A percentile compares a stretch with the other conserved stretches of the same genome.
Conservation (phyloP, 2,329 filamentous ascomycete genomes). For the Curvularia sp. region DNA sequence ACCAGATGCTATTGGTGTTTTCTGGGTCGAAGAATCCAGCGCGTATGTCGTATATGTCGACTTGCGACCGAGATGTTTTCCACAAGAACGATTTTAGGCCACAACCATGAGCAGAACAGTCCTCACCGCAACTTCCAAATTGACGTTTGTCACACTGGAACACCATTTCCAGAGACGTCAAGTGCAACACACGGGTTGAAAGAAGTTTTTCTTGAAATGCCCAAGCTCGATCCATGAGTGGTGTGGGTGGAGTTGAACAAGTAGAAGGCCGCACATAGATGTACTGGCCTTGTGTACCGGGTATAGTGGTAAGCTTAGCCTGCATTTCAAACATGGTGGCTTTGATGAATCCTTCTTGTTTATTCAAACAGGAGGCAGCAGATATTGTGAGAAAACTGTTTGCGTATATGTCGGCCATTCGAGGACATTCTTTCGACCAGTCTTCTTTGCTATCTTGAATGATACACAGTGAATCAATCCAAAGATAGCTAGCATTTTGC, state of each 20-base stretch:
- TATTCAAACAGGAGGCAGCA: background rate
- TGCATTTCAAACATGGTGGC: background rate
- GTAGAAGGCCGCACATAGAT: background rate
- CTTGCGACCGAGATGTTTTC: too few species aligned
- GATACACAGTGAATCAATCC: background rate
- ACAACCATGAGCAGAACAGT: background rate
- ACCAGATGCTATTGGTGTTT: background rate
- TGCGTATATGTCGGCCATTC: background rate
- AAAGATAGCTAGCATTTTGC: background rate
- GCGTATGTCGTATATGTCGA: too few species aligned
- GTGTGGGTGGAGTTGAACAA: background rate
- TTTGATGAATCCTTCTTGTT: background rate
- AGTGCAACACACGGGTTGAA: background rate
- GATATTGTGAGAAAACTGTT: background rate
- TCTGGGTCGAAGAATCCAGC: too few species aligned
- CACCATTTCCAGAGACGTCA: background rate
- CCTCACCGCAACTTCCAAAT: too few species aligned
- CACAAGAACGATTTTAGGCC: too few species aligned
- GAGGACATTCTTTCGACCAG: background rate
- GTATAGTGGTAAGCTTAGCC: background rate
- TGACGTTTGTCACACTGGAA: background rate
- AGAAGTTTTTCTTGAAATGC: background rate
- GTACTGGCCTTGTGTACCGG: background rate
- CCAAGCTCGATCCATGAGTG: background rate
- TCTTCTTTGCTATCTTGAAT: background rate